Evolutionary conservation across 108 stramenopile species (phyloP).

Genomic region (Aureococcus anophagefferens): DNA sequence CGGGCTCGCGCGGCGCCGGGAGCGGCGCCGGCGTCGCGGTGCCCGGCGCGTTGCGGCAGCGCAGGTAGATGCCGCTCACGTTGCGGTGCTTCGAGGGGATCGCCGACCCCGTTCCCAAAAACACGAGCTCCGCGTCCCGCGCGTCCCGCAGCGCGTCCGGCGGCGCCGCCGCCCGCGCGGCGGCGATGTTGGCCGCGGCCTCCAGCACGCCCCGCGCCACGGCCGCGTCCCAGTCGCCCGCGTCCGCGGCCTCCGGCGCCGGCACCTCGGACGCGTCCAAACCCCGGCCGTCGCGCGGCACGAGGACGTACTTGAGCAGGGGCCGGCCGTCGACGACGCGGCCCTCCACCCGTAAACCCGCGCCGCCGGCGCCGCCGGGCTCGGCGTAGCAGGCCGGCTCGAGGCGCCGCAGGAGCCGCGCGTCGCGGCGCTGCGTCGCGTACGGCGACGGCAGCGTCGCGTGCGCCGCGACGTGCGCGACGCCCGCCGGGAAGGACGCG

Average conservation of each 20-base stretch:
- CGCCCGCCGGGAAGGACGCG: not conserved
- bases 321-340: too few species aligned
- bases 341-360: too few species aligned
- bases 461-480: not conserved
- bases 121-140: conserved; percentile 51
- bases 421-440: not conserved
- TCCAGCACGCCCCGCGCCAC: not conserved
- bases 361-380: not conserved
- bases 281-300: not conserved
- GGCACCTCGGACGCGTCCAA: not conserved
- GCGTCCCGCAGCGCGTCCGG: not conserved
- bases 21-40: conserved; percentile 1
- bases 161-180: not conserved
- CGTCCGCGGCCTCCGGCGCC: not conserved
- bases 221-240: not conserved
- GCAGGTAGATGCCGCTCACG: conserved; percentile 76
- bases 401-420: not conserved
- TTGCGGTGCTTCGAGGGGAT: conserved; percentile 94
- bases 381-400: not conserved
- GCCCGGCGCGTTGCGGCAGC: conserved; percentile 1
- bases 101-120: conserved; percentile 94
- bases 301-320: not conserved
- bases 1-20: too few species aligned
- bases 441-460: not conserved
- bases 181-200: not conserved